Conservation (phyloP, 108 stramenopile species). For the Aurantiochytrium sp. region DNA sequence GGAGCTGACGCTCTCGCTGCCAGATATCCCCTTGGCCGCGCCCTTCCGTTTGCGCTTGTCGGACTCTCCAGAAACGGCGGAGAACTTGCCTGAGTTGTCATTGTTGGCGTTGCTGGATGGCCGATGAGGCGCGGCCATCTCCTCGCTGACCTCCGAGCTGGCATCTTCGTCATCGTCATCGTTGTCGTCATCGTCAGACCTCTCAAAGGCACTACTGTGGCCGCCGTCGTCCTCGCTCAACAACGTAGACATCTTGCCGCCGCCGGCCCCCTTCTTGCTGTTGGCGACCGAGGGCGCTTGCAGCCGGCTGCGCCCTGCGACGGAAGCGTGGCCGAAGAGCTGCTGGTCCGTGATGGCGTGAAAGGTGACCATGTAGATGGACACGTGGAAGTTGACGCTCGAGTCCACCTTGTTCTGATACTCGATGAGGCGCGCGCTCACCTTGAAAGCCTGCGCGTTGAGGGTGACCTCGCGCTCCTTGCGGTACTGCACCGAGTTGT, state of each 20-base stretch:
- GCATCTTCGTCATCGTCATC: neutral
- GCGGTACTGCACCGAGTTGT: neutral
- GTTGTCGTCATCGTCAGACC: neutral
- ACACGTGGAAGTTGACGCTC: neutral
- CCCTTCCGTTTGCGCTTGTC: neutral
- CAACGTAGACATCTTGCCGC: neutral
- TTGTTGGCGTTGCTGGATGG: neutral
- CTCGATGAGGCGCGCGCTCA: neutral
- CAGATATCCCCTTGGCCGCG: neutral
- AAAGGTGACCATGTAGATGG: neutral
- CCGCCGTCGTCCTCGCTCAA: neutral
- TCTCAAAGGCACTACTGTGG: neutral
- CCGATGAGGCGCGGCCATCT: neutral
- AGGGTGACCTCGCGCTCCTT: neutral
- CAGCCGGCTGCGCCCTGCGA: neutral
- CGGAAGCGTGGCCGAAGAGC: neutral
- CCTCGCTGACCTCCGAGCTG: neutral
- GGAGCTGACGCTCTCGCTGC: neutral
- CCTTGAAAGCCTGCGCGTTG: neutral
- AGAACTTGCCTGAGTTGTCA: neutral
- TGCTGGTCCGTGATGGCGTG: neutral
- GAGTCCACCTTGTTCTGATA: conserved; percentile 11
- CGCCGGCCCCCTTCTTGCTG: no score
- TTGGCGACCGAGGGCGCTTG: neutral
- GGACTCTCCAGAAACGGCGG: neutral